phyloP scores from a whole-genome alignment of 139 green algal species.

The Mesostigma viride region DNA sequence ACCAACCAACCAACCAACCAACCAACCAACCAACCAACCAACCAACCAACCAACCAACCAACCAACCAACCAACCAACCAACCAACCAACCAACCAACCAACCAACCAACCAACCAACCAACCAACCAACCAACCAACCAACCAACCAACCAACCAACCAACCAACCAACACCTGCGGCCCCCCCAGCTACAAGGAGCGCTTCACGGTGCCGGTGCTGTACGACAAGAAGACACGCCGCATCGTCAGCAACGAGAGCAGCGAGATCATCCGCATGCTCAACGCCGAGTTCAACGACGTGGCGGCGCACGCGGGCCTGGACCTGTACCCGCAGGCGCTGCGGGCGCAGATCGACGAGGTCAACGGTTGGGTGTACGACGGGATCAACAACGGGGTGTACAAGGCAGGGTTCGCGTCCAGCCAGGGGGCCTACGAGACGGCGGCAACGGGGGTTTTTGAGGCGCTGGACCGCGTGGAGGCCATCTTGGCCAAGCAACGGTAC shows the following conservation, averaged over 20 bases:
- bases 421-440: slow-evolving; percentile 69
- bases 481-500: slow-evolving; percentile 69
- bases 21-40: too few relatives aligned
- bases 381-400: slow-evolving; percentile 97
- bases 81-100: too few relatives aligned
- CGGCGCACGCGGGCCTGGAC: slow-evolving; percentile 27
- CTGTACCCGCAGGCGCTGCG: slow-evolving; percentile 32
- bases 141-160: too few relatives aligned
- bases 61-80: too few relatives aligned
- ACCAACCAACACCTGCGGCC: too few relatives aligned
- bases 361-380: slow-evolving; percentile 66
- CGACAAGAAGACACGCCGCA: slow-evolving; percentile 72
- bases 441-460: slow-evolving; percentile 63
- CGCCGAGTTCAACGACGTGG: not conserved
- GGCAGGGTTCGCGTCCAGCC: slow-evolving; percentile 77
- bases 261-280: slow-evolving; percentile 66
- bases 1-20: too few relatives aligned
- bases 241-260: slow-evolving; percentile 88
- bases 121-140: too few relatives aligned
- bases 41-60: too few relatives aligned
- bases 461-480: slow-evolving; percentile 65
- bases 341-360: slow-evolving; percentile 28
- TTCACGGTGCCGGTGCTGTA: slow-evolving; percentile 74
- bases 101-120: too few relatives aligned
- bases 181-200: not conserved